Percentiles rank a stretch among this genome's conserved stretches.
Conservation (phyloP, 116 monocot species). For the Phalaenopsis hybrid region DNA sequence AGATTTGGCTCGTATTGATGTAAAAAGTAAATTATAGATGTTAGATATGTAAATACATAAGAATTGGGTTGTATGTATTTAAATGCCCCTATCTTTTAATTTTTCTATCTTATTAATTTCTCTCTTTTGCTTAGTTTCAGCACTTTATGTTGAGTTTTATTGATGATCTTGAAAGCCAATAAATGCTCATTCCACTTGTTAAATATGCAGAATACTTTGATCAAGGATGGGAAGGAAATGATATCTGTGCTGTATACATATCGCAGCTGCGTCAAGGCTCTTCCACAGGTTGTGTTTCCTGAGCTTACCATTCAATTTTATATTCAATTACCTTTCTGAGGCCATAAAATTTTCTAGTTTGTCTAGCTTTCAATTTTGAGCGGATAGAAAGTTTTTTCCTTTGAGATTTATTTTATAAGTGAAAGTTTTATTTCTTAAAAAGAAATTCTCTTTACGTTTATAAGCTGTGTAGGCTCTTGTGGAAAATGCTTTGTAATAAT, state of each 20-base stretch:
- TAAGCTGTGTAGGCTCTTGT: neutral
- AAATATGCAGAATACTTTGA: slow-evolving; percentile 58
- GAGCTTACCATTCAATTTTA: too few species aligned
- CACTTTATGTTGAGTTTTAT: neutral
- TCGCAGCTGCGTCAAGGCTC: slow-evolving; percentile 98
- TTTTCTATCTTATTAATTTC: neutral
- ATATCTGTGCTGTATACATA: slow-evolving; percentile 87
- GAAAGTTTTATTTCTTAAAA: neutral
- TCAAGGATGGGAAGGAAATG: slow-evolving; percentile 98
- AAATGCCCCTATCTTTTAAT: neutral
- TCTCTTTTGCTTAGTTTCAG: neutral
- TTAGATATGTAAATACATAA: too few species aligned
- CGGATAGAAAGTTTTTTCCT: neutral
- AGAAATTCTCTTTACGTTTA: neutral
- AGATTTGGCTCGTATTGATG: too few species aligned
- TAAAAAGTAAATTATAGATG: too few species aligned
- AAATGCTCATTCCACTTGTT: neutral
- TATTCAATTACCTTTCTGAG: neutral
- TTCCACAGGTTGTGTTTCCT: slow-evolving; percentile 67
- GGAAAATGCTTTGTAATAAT: neutral
- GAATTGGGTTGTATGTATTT: too few species aligned
- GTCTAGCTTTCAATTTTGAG: neutral
- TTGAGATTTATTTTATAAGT: neutral
- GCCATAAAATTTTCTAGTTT: neutral
- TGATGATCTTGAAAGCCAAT: neutral